Percentiles rank a stretch among this genome's conserved stretches.
Evolutionary conservation across 2,329 filamentous ascomycete genomes (phyloP).

Genomic region (Sarocladiaceae sp.): DNA sequence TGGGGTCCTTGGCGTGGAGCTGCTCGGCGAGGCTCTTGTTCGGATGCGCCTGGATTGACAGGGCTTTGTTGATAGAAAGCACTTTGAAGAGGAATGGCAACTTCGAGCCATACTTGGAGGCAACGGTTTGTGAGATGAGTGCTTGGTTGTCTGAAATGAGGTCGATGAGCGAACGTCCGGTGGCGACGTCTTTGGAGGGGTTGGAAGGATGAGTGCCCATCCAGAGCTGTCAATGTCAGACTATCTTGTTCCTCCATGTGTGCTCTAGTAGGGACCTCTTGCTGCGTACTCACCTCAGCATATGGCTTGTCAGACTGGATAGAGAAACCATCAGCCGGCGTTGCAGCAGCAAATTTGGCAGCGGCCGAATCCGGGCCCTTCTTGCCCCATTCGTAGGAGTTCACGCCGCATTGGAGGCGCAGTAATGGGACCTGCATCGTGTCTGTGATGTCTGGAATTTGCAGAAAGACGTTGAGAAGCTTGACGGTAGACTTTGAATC

Average conservation of each 20-base stretch:
- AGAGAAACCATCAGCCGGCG: conserved; percentile 64
- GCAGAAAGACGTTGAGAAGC: neutral
- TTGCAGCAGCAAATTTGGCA: conserved; percentile 83
- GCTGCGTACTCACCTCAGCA: conserved; percentile 61
- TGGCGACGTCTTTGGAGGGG: conserved; percentile 81
- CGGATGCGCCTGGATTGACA: conserved; percentile 95
- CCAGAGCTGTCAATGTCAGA: conserved; percentile 64
- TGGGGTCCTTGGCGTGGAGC: conserved; percentile 76
- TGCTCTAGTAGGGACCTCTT: neutral
- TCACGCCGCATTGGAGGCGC: conserved; percentile 84
- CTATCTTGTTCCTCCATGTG: neutral
- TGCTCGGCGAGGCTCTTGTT: conserved; percentile 88
- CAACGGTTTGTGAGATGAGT: conserved; percentile 68
- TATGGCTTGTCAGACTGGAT: conserved; percentile 88
- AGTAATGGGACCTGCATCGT: conserved; percentile 73
- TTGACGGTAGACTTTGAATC: too few species aligned
- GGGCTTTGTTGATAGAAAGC: conserved; percentile 87
- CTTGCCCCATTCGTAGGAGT: conserved; percentile 99
- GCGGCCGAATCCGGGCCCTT: conserved; percentile 80
- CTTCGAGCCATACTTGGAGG: conserved; percentile 69
- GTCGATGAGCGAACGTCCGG: conserved; percentile 79
- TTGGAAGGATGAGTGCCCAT: conserved; percentile 98
- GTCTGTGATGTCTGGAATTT: conserved; percentile 8
- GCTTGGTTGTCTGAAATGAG: conserved; percentile 81
- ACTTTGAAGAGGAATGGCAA: conserved; percentile 98